These are phyloP conservation scores for Inga oerstediana DNA, from an alignment of 306 rosid genomes.

Conservation along the genomic window DNA sequence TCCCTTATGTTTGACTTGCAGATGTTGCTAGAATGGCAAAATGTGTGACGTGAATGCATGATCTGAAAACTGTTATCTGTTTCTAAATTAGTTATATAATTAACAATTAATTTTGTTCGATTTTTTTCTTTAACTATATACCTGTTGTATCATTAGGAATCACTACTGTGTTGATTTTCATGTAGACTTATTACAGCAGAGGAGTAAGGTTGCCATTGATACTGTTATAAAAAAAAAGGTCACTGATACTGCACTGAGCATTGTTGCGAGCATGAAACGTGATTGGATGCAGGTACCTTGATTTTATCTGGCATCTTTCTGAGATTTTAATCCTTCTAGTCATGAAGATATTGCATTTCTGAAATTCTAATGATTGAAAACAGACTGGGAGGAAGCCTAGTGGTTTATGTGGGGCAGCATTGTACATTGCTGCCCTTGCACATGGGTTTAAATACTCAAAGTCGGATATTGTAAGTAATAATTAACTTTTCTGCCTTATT, in stretches of 20 bases:
- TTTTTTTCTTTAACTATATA: neutral
- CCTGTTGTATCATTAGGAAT: constrained; percentile 9
- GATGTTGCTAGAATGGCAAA: constrained; percentile 12
- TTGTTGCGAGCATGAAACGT: constrained; percentile 85
- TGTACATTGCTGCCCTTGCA: constrained; percentile 78
- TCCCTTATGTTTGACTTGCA: neutral
- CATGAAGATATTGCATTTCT: constrained; percentile 1
- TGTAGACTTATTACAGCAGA: constrained; percentile 49
- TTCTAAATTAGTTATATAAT: neutral
- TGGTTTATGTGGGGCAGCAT: constrained; percentile 88
- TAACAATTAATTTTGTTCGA: neutral
- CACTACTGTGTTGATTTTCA: constrained; percentile 23
- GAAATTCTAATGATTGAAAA: constrained; percentile 24
- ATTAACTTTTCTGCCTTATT: constrained; percentile 24
- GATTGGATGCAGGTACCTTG: constrained; percentile 88
- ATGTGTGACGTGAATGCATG: neutral
- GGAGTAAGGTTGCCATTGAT: constrained; percentile 43
- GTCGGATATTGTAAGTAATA: constrained; percentile 73
- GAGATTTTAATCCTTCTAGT: neutral
- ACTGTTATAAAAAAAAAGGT: too few species aligned
- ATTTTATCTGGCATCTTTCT: constrained; percentile 18
- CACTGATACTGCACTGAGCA: constrained; percentile 65
- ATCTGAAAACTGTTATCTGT: neutral
- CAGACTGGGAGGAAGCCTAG: constrained; percentile 96
- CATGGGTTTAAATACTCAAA: constrained; percentile 71